Conservation (phyloP, 768 basidiomycete species). For the Termitomyces sp. region DNA sequence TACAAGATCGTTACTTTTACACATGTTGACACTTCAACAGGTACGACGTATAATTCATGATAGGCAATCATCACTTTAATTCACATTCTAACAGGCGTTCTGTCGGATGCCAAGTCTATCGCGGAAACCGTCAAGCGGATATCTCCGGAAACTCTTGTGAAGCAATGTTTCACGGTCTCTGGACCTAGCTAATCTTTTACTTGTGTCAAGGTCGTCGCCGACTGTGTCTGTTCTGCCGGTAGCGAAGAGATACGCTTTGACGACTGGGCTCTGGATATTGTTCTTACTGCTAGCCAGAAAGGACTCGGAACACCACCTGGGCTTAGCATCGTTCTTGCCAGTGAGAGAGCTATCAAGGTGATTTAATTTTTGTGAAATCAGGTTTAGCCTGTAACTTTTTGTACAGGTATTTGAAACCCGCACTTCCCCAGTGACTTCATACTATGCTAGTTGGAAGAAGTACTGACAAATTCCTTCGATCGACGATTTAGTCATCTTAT, state of each 20-base stretch:
- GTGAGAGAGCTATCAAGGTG: conserved; percentile 71
- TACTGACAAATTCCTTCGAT: conserved; percentile 18
- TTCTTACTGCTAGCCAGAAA: conserved; percentile 84
- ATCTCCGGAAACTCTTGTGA: conserved; percentile 81
- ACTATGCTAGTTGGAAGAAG: conserved; percentile 91
- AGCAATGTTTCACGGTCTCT: conserved; percentile 6
- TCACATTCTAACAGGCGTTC: conserved; percentile 48
- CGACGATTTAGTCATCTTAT: not conserved
- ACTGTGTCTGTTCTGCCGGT: conserved; percentile 95
- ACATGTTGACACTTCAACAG: conserved; percentile 91
- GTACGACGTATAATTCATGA: conserved; percentile 20
- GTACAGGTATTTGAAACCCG: conserved; percentile 53
- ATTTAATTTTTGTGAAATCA: not conserved
- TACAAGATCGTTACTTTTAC: conserved; percentile 92
- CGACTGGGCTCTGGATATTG: conserved; percentile 87
- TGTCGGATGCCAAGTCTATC: conserved; percentile 78
- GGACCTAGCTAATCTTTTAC: conserved; percentile 1
- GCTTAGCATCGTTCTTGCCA: conserved; percentile 79
- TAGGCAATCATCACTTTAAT: not conserved
- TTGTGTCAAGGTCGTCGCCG: conserved; percentile 59
- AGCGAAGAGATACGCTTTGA: conserved; percentile 95
- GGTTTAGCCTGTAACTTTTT: not conserved
- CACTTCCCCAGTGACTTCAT: conserved; percentile 60
- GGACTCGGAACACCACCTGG: conserved; percentile 94
- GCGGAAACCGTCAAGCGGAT: conserved; percentile 64